Percentiles rank a stretch among this genome's conserved stretches.
These are phyloP conservation scores for Aristolochia contorta DNA, from an alignment of 164 flowering plant genomes.

Conservation along the genomic window DNA sequence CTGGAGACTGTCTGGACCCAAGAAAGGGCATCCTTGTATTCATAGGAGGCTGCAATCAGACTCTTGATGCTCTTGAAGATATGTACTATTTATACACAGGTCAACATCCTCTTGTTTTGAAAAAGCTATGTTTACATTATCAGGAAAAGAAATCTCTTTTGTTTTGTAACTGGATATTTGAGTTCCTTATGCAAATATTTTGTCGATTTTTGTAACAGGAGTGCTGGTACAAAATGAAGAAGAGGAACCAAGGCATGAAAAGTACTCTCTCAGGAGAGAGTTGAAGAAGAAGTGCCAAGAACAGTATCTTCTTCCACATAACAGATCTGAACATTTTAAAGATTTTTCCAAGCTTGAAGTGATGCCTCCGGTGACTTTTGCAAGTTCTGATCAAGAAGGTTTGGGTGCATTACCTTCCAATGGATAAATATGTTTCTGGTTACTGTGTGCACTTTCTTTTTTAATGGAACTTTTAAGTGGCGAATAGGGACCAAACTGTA, in stretches of 20 bases:
- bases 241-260: conserved; percentile 54
- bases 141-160: background rate
- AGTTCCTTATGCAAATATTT: background rate
- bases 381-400: conserved; percentile 38
- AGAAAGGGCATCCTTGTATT: conserved; percentile 51
- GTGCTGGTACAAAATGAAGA: conserved; percentile 32
- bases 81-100: conserved; percentile 91
- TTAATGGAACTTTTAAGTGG: too few species aligned
- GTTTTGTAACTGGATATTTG: background rate
- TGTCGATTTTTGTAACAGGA: conserved; percentile 27
- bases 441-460: too few species aligned
- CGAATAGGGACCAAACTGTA: too few species aligned
- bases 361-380: conserved; percentile 13
- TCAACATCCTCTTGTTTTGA: conserved; percentile 13
- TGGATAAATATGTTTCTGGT: too few species aligned
- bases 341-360: conserved; percentile 8
- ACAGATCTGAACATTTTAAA: conserved; percentile 23
- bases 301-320: conserved; percentile 26
- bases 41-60: conserved; percentile 82
- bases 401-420: background rate
- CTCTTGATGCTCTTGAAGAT: conserved; percentile 89
- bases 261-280: conserved; percentile 76
- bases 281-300: conserved; percentile 77
- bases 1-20: conserved; percentile 82
- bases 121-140: background rate